Evolutionary conservation across 192 early-diverging fungal genomes (phyloP), one percentile per base, ranked within the genome.

Genomic region (Jimgerdemannia lactiflua): DNA sequence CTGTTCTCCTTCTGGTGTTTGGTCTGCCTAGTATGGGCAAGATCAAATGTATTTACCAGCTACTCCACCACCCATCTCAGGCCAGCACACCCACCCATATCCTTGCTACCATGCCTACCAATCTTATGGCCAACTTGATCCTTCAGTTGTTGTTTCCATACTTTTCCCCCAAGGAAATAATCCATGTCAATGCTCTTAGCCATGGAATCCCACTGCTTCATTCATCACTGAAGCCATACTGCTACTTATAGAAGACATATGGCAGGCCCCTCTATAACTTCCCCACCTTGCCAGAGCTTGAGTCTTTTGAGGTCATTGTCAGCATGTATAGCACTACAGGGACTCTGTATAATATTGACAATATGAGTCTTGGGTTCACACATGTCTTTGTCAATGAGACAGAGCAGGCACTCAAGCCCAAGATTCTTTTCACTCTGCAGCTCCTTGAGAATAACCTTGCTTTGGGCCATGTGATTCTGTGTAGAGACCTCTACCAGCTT

Each of bases 311-410:
- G 29, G 85, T 90, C 4, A 82, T 90, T 39, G 87, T 88, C 39
- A 82, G 82, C 49, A 89, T 85, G 0, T 87, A 84, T 70, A 76
- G 72, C 17, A 86, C 86, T 69, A 84, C 89, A 19, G 77, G 72
- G 7, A 65, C 86, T 11, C 74, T 90, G 72, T 77, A 78, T 17
- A 75, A 78, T 39, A 71, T 78, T 4, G 88, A 86, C 3, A 71
- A 81, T 1, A 76, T 77, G 44, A 87, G 88, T 72, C 65, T 65
- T 69, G 75, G 78, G 39, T 80, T 77, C 74, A 81, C 85, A 6
- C 89, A 90, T 65, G 65, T 87, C 10, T 72, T 90, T 70, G 79
- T 90, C 42, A 87, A 90, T 76, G 89, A 90, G 64, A 84, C 84
- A 19, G 89, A 80, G 10, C 89, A 90, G 59, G 87, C 89, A 1